These are phyloP conservation scores for Trametopsis cervina DNA, from an alignment of 768 basidiomycete genomes.

Conservation along the genomic window DNA sequence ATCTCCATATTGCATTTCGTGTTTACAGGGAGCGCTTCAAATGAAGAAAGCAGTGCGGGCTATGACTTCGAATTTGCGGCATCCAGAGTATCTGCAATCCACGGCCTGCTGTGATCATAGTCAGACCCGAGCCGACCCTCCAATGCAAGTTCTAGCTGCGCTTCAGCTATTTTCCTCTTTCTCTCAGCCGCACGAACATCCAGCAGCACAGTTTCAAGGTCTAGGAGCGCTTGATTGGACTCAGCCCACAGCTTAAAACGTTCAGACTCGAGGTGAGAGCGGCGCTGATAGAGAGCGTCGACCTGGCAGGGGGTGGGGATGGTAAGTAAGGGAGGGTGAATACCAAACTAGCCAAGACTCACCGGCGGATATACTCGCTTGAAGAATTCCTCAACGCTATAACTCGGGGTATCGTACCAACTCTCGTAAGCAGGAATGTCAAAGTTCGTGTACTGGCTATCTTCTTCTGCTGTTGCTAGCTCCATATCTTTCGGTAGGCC, in stretches of 20 bases:
- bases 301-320: not conserved
- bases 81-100: not conserved
- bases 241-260: conserved; percentile 7
- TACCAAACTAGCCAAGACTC: not conserved
- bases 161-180: conserved; percentile 49
- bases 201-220: conserved; percentile 51
- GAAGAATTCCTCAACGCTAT: not conserved
- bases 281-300: not conserved
- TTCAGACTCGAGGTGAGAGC: conserved; percentile 4
- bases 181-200: conserved; percentile 55
- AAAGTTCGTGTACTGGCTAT: not conserved
- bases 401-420: not conserved
- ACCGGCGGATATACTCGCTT: not conserved
- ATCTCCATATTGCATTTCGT: no score
- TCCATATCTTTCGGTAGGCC: not conserved
- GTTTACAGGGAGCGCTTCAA: no score
- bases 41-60: not conserved
- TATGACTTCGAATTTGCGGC: not conserved
- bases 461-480: not conserved
- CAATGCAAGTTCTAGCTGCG: conserved; percentile 55
- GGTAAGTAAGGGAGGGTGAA: not conserved
- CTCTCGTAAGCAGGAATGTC: not conserved
- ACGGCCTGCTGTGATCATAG: conserved; percentile 3
- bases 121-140: conserved; percentile 59
- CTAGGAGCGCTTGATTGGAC: conserved; percentile 41